Base-by-base conservation (phyloP, 2,329 filamentous ascomycete genomes). In the Penicillium vulpinum region DNA sequence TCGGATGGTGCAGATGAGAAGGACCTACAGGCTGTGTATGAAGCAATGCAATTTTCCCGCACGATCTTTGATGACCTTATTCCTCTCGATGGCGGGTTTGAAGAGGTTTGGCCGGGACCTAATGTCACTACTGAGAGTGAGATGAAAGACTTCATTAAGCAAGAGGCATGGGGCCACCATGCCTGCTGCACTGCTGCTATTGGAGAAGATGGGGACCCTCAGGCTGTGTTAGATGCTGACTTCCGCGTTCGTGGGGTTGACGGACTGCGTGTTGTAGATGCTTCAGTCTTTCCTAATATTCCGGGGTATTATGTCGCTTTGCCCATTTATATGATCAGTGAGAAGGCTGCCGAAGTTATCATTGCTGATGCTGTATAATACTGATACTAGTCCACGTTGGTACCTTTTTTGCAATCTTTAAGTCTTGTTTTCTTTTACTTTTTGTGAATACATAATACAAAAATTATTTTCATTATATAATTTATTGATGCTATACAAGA, bases 321-420 rank as follows among this genome's bases (percentile, higher is more conserved):
- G 2, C 76, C 82, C 0, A 78, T 80, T 2, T 84, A 84, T 62
- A 84, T 87, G 69, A 73, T 83, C 8, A 79, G 79, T 9, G 83
- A 88, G 75, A 88, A 87, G 75, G 85, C 85, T 1, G 81, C 83
- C 0, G 83, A 86, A 66, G 79, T 79, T 4, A 85, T 87, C 54
- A 60, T 77, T 35, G 52, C 45, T 0, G 52, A 54, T 28, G 52
- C 52, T 9, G 13, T 11, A 35, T 52, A 8, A 36, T 51, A 11
- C 13, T 16, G n/a, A n/a, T n/a, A n/a, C n/a, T n/a, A n/a, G n/a
- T n/a, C n/a, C 8, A 11, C 10, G 8, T 24, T 39, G 21, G 7
- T 38, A 16, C 15, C 7, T 22, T n/a, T 4, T 35, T 21, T 45
- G 5, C 16, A n/a, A 24, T 15, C 10, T n/a, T n/a, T 15, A n/a